Base-by-base conservation (phyloP, 2,329 filamentous ascomycete species). In the Herpomyces periplanetae region DNA sequence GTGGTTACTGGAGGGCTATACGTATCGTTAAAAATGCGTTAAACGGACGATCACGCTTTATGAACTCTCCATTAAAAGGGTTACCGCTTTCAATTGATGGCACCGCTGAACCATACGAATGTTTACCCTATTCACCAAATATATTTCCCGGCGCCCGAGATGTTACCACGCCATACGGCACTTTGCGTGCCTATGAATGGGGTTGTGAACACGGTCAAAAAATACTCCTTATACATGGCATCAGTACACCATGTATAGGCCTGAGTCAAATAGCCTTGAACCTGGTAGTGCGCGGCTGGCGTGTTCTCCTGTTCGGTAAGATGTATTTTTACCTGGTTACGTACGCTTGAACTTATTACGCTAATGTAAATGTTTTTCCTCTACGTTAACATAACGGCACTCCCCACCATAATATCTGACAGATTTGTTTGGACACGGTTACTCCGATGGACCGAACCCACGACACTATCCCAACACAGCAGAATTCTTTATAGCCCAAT, bases 371-470 rank as follows among this genome's bases (percentile, higher is more conserved):
- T n/a, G 7, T 10, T 10, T 15, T 8, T 19, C 20, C 11, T 19
- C 19, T 13, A n/a, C 19, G 9, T 10, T 13, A 10, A 9, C n/a
- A 11, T 16, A 21, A 4, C 10, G 11, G 8, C 5, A 16, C 13
- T n/a, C 6, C 12, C 8, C 3, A 17, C 11, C 14, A 21, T 20
- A 8, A 12, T 6, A 18, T 13, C 13, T 5, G 11, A 5, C 28
- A 55, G 62, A 66, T 30, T 44, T 66, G 17, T 65, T 62, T 26
- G 66, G 65, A 10, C 47, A 69, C 27, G 69, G 69, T 5, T 80
- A 65, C 32, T 65, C 58, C 1, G 63, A 71, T 31, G 48, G 48
- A 2, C 63, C 64, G 0, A 45, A 49, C 14, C 29, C 32, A 3
- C 17, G 21, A 6, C 50, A 60, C 26, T 41, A 66, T 8, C 53